Evolutionary conservation across 306 rosid genomes (phyloP).

Genomic region (Casuarina cunninghamiana): DNA sequence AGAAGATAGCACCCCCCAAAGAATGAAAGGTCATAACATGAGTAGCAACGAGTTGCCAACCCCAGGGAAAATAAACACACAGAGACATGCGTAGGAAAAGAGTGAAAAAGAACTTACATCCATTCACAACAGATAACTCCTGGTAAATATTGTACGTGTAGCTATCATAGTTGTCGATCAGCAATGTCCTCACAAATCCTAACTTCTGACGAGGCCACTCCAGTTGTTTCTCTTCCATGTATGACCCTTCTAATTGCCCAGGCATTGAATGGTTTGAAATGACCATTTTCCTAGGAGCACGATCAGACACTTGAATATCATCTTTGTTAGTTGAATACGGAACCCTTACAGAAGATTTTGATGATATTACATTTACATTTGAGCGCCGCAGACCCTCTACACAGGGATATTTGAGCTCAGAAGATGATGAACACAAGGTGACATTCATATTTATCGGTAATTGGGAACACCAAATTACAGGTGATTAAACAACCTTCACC

Average conservation of each 20-base stretch:
- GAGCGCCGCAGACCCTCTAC: conserved; percentile 40
- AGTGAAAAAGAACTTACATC: conserved; percentile 55
- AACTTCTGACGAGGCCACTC: conserved; percentile 43
- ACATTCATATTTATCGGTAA: conserved; percentile 43
- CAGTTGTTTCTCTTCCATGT: conserved; percentile 34
- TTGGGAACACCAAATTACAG: not conserved
- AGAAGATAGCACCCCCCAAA: not conserved
- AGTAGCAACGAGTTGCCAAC: not conserved
- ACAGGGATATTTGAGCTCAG: conserved; percentile 42
- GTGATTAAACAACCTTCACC: not conserved
- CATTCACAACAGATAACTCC: conserved; percentile 85
- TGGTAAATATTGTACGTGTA: conserved; percentile 97
- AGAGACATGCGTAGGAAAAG: not conserved
- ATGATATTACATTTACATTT: conserved; percentile 28
- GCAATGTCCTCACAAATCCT: conserved; percentile 73
- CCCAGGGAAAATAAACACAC: not conserved
- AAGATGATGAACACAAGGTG: conserved; percentile 43
- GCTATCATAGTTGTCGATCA: conserved; percentile 98
- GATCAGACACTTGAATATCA: conserved; percentile 24
- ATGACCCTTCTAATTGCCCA: conserved; percentile 53
- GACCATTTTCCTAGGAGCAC: conserved; percentile 33
- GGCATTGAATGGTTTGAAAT: conserved; percentile 56
- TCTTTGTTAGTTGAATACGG: conserved; percentile 42
- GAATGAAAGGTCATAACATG: not conserved
- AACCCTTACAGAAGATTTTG: conserved; percentile 40